Percentiles rank a stretch among this genome's conserved stretches.
Evolutionary conservation across 352 stramenopile species (phyloP).

Genomic region (Pythium rhizo-oryzae): DNA sequence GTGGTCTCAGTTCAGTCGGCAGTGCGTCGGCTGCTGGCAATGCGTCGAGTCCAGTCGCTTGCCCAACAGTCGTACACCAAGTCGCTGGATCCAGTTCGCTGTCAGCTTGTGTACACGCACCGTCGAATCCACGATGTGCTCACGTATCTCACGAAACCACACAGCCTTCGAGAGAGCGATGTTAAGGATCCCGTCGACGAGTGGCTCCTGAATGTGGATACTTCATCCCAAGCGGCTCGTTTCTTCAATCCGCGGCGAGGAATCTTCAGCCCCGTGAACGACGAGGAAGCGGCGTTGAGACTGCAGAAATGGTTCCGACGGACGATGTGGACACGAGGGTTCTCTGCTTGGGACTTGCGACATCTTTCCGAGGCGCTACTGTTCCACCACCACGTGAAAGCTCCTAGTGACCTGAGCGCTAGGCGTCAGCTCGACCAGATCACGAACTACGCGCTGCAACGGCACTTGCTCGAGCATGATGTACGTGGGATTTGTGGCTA

Average conservation of each 20-base stretch:
- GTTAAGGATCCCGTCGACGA: conserved; percentile 47
- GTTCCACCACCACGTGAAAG: conserved; percentile 37
- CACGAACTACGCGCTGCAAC: conserved; percentile 46
- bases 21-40: conserved; percentile 39
- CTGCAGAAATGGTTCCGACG: conserved; percentile 64
- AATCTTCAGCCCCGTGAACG: conserved; percentile 43
- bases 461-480: conserved; percentile 56
- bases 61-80: conserved; percentile 56
- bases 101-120: conserved; percentile 43
- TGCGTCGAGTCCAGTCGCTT: conserved; percentile 33
- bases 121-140: conserved; percentile 12
- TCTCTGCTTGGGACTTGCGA: conserved; percentile 46
- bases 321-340: conserved; percentile 47
- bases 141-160: conserved; percentile 39
- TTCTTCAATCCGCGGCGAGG: conserved; percentile 58
- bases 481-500: conserved; percentile 22
- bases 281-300: conserved; percentile 29
- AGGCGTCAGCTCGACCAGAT: conserved; percentile 32
- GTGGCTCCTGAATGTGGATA: conserved; percentile 29
- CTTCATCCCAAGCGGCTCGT: background rate
- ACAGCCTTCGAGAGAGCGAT: conserved; percentile 49
- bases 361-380: conserved; percentile 38
- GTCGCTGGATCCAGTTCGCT: conserved; percentile 34
- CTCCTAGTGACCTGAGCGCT: conserved; percentile 10
- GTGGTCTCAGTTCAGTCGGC: conserved; percentile 42